Evolutionary conservation across 768 basidiomycete species (phyloP), one percentile per base, ranked within the genome.

Genomic region (Podaxis sp.): DNA sequence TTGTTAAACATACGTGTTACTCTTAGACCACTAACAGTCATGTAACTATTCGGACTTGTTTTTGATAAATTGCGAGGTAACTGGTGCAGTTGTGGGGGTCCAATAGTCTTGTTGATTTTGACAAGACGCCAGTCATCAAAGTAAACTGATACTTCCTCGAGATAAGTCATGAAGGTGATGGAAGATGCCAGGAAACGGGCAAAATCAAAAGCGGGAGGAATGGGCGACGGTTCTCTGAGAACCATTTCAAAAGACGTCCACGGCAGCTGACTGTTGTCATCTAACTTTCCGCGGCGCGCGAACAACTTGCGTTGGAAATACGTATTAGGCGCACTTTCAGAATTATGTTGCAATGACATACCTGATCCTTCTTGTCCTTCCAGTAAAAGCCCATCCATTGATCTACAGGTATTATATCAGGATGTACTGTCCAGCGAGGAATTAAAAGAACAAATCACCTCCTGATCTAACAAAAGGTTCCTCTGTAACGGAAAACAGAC

Each of bases 311-410:
- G 15, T 26, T 2, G 37, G 22, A 56, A 24, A 46, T 30, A 61
- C 44, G 57, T 46, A 10, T 52, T 65, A 33, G 59, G 68, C 55
- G 53, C 24, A 55, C 36, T n/a, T 12, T 33, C 20, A 52, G 44
- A 12, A 4, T 56, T n/a, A 55, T n/a, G 6, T 30, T 28, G 36
- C 44, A 7, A 26, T 40, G 6, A 60, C 73, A 38, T 66, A 89
- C 88, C 78, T 95, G 93, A 70, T 95, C 93, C 69, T 91, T 93
- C 68, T 90, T 90, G 69, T 91, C 92, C 71, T 94, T 95, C 94
- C 94, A 98, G 72, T 96, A 92, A 72, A 97, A 98, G 0, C 88
- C 90, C 95, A 96, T 96, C 87, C 93, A 95, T 70, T 91, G 85
- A 36, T 87, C 94, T 84, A 71, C 54, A 73, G 66, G 26, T 44